These are phyloP conservation scores for Pyrus hybrid DNA, from an alignment of 331 rosid genomes.

Conservation along the genomic window DNA sequence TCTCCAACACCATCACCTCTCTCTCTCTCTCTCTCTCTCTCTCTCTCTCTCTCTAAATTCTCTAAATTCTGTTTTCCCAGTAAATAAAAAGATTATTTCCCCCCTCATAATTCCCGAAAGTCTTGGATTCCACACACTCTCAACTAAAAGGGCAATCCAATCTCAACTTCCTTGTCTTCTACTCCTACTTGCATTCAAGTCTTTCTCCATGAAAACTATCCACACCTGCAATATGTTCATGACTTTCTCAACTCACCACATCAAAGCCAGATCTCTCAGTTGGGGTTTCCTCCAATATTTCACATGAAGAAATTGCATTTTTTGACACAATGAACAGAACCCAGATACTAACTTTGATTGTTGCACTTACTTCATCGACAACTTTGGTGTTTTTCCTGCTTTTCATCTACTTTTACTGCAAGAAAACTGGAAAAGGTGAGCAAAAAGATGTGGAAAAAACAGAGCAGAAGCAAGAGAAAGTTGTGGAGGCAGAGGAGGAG, in stretches of 20 bases:
- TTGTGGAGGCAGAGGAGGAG: slow-evolving; percentile 33
- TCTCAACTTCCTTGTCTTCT: slow-evolving; percentile 30
- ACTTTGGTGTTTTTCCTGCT: slow-evolving; percentile 30
- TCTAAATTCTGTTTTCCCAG: too few relatives aligned
- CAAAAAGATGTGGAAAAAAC: slow-evolving; percentile 48
- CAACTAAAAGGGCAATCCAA: slow-evolving; percentile 21
- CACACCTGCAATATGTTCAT: slow-evolving; percentile 8
- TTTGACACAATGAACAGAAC: slow-evolving; percentile 22
- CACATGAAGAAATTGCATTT: neutral
- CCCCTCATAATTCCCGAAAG: neutral
- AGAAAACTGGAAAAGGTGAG: slow-evolving; percentile 21
- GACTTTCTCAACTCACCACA: slow-evolving; percentile 7
- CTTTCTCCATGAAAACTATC: neutral
- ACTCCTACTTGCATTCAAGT: neutral
- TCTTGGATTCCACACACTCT: slow-evolving; percentile 25
- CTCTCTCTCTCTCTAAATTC: too few relatives aligned
- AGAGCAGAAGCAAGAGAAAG: slow-evolving; percentile 28
- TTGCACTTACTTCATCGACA: slow-evolving; percentile 31
- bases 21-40: neutral
- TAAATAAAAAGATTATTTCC: too few relatives aligned
- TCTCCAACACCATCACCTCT: slow-evolving; percentile 10
- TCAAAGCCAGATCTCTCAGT: slow-evolving; percentile 29
- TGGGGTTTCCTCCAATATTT: neutral
- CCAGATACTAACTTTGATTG: slow-evolving; percentile 39
- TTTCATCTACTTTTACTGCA: slow-evolving; percentile 32